Base-by-base conservation (phyloP, 2,329 filamentous ascomycete species). In the Pseudopithomyces maydicus region DNA sequence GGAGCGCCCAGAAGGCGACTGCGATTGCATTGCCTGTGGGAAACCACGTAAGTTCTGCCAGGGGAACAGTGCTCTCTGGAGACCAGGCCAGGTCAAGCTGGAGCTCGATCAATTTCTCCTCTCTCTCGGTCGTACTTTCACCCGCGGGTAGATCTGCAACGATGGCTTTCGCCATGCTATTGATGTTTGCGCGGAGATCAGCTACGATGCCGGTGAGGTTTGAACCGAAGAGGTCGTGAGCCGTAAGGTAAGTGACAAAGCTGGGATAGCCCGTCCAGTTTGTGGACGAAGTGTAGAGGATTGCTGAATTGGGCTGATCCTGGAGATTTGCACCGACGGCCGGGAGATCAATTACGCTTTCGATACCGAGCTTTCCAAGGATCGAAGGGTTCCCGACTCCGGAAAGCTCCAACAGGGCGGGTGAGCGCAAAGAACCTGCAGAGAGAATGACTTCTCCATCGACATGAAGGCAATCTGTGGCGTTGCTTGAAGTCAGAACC, bases 81-180 rank as follows among this genome's bases (percentile, higher is more conserved):
- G 47, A 26, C 66, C 84, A 84, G 15, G 85, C 74, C 10, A 84
- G 70, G 48, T 81, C 75, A 57, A 83, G 74, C 66, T 84, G 81
- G 2, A 80, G 68, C 7, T 68, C 67, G 19, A 84, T 72, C 1
- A 82, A 66, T 14, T 67, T 64, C 55, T 81, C 73, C 29, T 83
- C 57, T 14, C 74, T 70, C 14, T 70, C 54, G 4, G 68, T 60
- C 10, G 66, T 65, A 2, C 64, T 69, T 1, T 61, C 57, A 45
- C 66, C 49, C 1, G 52, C 44, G 6, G 62, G 57, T 14, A 58
- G 62, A 44, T 70, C 64, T 17, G 64, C 49, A 22, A 68, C 49
- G 15, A 72, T 70, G 10, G 53, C 47, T 5, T 57, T 26, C 15
- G 74, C 73, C 49, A 74, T 77, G 7, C 52, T 42, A n/a, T 63